Evolutionary conservation across 2,329 filamentous ascomycete species (phyloP).

Genomic region (Aspergillus aculeatus): DNA sequence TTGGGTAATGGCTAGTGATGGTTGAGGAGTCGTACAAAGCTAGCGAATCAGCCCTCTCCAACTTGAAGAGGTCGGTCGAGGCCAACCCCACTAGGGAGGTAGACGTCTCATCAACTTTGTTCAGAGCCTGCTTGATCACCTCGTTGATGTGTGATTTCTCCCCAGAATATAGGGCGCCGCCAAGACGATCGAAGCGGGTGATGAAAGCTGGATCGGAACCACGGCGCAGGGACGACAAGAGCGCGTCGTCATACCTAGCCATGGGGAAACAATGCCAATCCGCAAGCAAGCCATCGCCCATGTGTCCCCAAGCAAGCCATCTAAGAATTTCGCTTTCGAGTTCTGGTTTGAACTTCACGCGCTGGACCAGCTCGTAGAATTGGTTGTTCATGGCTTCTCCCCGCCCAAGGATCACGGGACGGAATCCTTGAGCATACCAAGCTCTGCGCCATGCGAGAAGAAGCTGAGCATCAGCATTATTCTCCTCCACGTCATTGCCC

Average conservation of each 20-base stretch:
- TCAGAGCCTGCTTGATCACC: constrained; percentile 61
- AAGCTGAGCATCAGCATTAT: constrained; percentile 73
- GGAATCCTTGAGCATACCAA: constrained; percentile 95
- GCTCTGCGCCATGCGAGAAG: constrained; percentile 85
- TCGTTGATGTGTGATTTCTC: constrained; percentile 62
- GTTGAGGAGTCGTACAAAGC: constrained; percentile 71
- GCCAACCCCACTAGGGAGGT: constrained; percentile 65
- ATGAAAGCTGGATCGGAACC: constrained; percentile 73
- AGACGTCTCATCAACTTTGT: constrained; percentile 55
- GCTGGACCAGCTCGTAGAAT: constrained; percentile 69
- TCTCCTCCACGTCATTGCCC: constrained; percentile 61
- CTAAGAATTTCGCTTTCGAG: constrained; percentile 71
- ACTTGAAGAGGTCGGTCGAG: constrained; percentile 58
- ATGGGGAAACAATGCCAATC: constrained; percentile 84
- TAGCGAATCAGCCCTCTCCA: constrained; percentile 67
- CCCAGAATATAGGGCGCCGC: constrained; percentile 71
- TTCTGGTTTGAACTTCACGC: constrained; percentile 54
- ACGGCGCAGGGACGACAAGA: constrained; percentile 70
- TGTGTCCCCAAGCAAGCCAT: constrained; percentile 91
- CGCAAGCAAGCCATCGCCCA: constrained; percentile 78
- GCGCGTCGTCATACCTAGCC: constrained; percentile 68
- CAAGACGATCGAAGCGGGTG: constrained; percentile 66
- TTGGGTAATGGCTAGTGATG: constrained; percentile 65
- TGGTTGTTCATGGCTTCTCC: constrained; percentile 82
- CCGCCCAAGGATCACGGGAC: constrained; percentile 74